Evolutionary conservation across 176 grass and related monocot species (phyloP).

Genomic region (Chrysopogon serrulatus): DNA sequence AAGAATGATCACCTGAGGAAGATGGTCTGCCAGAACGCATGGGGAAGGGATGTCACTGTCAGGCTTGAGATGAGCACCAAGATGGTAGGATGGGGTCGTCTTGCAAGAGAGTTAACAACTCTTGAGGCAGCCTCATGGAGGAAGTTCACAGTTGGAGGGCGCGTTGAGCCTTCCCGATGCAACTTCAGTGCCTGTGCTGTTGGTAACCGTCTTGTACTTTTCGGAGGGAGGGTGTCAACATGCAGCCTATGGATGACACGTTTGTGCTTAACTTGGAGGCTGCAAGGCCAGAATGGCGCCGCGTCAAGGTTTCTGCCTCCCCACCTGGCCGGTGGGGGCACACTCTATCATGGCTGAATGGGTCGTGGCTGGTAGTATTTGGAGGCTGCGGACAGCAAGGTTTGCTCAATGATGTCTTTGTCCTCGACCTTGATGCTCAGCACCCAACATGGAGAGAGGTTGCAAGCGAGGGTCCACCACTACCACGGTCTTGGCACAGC

Average conservation of each 20-base stretch:
- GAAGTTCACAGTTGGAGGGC: constrained; percentile 86
- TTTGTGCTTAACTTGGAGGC: constrained; percentile 93
- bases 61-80: constrained; percentile 84
- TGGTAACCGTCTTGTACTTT: constrained; percentile 86
- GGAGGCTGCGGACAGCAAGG: constrained; percentile 82
- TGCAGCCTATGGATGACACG: constrained; percentile 97
- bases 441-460: constrained; percentile 88
- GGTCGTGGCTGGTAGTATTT: constrained; percentile 94
- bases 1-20: constrained; percentile 88
- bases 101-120: constrained; percentile 95
- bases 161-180: constrained; percentile 92
- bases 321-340: constrained; percentile 94
- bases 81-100: constrained; percentile 80
- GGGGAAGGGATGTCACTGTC: constrained; percentile 86
- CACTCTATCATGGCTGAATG: constrained; percentile 85
- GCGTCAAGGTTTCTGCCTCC: constrained; percentile 76
- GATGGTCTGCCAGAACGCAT: constrained; percentile 91
- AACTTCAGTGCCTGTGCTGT: constrained; percentile 95
- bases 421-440: constrained; percentile 89
- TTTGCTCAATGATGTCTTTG: constrained; percentile 85
- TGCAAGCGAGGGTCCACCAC: constrained; percentile 43
- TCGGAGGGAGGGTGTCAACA: constrained; percentile 89
- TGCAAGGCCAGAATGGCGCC: constrained; percentile 74
- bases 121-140: constrained; percentile 93
- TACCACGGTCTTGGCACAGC: constrained; percentile 98